These are phyloP conservation scores for Cytospora paraplurivora DNA, from an alignment of 2,329 filamentous ascomycete genomes.

Conservation along the genomic window DNA sequence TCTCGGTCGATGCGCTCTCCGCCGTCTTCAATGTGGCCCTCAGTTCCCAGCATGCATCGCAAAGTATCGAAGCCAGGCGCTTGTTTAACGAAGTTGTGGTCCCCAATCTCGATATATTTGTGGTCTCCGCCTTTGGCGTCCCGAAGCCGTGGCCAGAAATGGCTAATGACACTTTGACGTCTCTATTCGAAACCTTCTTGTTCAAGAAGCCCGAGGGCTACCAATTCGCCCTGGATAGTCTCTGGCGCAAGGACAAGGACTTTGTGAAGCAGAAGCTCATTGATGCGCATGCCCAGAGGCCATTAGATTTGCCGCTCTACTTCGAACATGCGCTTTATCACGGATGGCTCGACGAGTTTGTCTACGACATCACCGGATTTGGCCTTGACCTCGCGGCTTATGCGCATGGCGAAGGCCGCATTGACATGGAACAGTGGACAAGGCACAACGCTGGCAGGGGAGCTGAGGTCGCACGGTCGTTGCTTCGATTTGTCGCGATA, in stretches of 20 bases:
- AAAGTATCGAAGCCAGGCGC: constrained; percentile 64
- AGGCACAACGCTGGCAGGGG: constrained; percentile 68
- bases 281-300: constrained; percentile 71
- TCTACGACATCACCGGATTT: constrained; percentile 78
- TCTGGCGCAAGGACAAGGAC: constrained; percentile 87
- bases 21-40: constrained; percentile 68
- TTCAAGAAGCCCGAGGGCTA: constrained; percentile 76
- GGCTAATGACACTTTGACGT: constrained; percentile 73
- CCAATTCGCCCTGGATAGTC: constrained; percentile 85
- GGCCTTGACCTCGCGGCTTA: constrained; percentile 84
- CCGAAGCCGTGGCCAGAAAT: constrained; percentile 75
- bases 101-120: constrained; percentile 76
- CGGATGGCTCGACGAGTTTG: constrained; percentile 80
- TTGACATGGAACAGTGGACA: constrained; percentile 82
- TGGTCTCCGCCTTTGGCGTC: constrained; percentile 76
- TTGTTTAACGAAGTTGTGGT: constrained; percentile 68
- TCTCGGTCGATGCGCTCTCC: constrained; percentile 81
- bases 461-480: constrained; percentile 67
- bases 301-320: constrained; percentile 67
- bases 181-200: constrained; percentile 81
- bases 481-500: constrained; percentile 80
- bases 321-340: constrained; percentile 81
- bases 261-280: constrained; percentile 84
- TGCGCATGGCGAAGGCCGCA: constrained; percentile 77
- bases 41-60: constrained; percentile 61